Percentiles rank a stretch among this genome's conserved stretches.
phyloP scores from a whole-genome alignment of 352 stramenopile species.

The Phytophthora crassamura region DNA sequence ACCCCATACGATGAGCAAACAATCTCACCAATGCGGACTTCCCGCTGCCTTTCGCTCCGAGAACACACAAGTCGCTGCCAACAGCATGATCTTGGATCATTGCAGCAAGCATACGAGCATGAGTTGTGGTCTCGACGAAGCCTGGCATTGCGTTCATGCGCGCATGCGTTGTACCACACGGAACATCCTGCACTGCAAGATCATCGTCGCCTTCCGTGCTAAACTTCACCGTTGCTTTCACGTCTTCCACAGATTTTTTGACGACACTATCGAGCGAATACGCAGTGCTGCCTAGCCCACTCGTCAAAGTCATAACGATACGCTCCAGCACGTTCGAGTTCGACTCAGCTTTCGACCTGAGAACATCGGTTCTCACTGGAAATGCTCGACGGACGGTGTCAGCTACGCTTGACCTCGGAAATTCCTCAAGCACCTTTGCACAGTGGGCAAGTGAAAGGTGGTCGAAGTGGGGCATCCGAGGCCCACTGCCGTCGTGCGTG shows the following conservation, averaged over 20 bases:
- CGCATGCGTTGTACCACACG: constrained; percentile 48
- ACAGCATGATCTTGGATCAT: constrained; percentile 88
- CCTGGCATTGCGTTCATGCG: constrained; percentile 36
- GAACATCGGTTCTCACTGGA: constrained; percentile 55
- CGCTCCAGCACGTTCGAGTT: constrained; percentile 62
- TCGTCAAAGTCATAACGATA: constrained; percentile 60
- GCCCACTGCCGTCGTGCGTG: constrained; percentile 49
- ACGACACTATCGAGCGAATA: constrained; percentile 49
- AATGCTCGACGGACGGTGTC: constrained; percentile 59
- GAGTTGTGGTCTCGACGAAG: constrained; percentile 69
- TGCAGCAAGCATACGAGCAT: constrained; percentile 52
- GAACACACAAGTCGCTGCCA: constrained; percentile 78
- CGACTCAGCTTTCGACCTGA: constrained; percentile 45
- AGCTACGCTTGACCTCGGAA: constrained; percentile 51
- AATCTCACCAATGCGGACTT: constrained; percentile 80
- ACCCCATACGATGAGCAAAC: constrained; percentile 79
- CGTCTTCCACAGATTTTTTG: constrained; percentile 31
- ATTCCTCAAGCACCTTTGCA: constrained; percentile 56
- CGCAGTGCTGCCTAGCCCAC: constrained; percentile 28
- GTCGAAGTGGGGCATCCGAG: constrained; percentile 80
- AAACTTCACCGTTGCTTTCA: constrained; percentile 38
- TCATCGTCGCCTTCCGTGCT: background rate
- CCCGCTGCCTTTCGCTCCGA: constrained; percentile 84
- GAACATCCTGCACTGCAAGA: constrained; percentile 39
- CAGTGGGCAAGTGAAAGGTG: constrained; percentile 67